Percentiles rank a stretch among this genome's conserved stretches.
phyloP scores from a whole-genome alignment of 2,329 filamentous ascomycete species.

The Fusarium haematococcum region DNA sequence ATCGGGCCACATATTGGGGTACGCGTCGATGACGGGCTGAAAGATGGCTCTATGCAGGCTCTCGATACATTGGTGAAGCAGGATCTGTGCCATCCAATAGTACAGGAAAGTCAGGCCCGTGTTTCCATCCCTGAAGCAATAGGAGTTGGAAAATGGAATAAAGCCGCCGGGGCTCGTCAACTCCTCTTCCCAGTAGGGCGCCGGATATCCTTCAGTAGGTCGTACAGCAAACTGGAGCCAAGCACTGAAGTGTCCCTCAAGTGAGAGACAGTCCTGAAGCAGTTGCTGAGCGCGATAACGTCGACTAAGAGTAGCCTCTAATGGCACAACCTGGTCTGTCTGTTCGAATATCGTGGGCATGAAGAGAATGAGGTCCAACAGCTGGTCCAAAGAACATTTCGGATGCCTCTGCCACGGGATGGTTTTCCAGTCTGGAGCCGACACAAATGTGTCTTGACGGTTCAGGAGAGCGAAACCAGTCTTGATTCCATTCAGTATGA shows the following conservation, averaged over 20 bases:
- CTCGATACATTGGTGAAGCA: slow-evolving; percentile 62
- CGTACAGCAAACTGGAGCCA: slow-evolving; percentile 57
- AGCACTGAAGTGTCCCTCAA: slow-evolving; percentile 61
- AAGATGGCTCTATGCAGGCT: slow-evolving; percentile 58
- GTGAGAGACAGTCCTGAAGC: slow-evolving; percentile 58
- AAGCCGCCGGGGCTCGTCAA: slow-evolving; percentile 43
- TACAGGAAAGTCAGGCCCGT: slow-evolving; percentile 62
- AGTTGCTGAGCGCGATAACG: slow-evolving; percentile 61
- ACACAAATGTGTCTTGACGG: slow-evolving; percentile 63
- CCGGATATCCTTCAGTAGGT: slow-evolving; percentile 44
- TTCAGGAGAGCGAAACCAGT: slow-evolving; percentile 62
- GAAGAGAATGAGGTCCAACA: slow-evolving; percentile 63
- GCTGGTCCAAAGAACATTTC: slow-evolving; percentile 62
- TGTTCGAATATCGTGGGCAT: slow-evolving; percentile 61
- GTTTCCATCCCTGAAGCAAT: slow-evolving; percentile 58
- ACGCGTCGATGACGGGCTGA: slow-evolving; percentile 57
- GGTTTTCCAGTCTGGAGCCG: slow-evolving; percentile 62
- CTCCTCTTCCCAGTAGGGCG: slow-evolving; percentile 56
- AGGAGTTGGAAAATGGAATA: slow-evolving; percentile 59
- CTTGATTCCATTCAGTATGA: slow-evolving; percentile 47
- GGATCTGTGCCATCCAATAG: slow-evolving; percentile 65
- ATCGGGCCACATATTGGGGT: slow-evolving; percentile 53
- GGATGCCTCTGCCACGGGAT: slow-evolving; percentile 65
- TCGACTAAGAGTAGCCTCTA: slow-evolving; percentile 55
- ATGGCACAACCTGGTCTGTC: slow-evolving; percentile 56